Base-by-base conservation (phyloP, 768 basidiomycete genomes). In the Calocybe gangraenosa region DNA sequence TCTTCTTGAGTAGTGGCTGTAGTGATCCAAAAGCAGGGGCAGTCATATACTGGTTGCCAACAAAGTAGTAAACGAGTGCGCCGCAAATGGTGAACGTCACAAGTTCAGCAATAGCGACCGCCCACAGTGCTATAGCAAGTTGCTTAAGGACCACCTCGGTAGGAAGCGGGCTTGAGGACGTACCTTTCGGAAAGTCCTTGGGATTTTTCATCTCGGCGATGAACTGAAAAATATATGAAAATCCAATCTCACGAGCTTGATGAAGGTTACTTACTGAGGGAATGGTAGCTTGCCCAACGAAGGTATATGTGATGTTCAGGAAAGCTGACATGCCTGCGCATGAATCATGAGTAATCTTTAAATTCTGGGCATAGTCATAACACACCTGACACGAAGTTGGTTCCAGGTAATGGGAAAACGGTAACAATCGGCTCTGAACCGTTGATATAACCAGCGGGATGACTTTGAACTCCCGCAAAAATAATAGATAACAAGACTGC, bases 201-300 rank as follows among this genome's bases (percentile, higher is more conserved):
- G 72, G 72, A 22, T 74, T 65, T 51, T 68, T 65, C 71, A 74
- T 73, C 47, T 74, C 71, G 3, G 72, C 70, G 44, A 72, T 74
- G 50, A 74, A 71, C 61, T 64, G 49, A n/a, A 34, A 31, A 33
- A 11, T 17, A 41, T 13, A 25, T 14, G 20, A 28, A 11, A 19
- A 39, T 9, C 2, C 2, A 6, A 3, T 20, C 11, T 17, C 3
- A 28, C 25, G 5, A 11, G 25, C 25, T 6, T 11, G 11, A 28
- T 11, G 11, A 21, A 40, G 23, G 15, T 45, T 9, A 42, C 62
- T 28, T 40, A 65, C 62, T 22, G 69, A 70, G 15, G 73, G 73
- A 6, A 73, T 50, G 0, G 68, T 69, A 28, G 70, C 70, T 48
- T 74, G 73, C 5, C 71, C 73, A 20, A 72, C 65, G 22, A 72